These are phyloP conservation scores for Fusarium sp. DNA, from an alignment of 2,329 filamentous ascomycete species.

Conservation along the genomic window DNA sequence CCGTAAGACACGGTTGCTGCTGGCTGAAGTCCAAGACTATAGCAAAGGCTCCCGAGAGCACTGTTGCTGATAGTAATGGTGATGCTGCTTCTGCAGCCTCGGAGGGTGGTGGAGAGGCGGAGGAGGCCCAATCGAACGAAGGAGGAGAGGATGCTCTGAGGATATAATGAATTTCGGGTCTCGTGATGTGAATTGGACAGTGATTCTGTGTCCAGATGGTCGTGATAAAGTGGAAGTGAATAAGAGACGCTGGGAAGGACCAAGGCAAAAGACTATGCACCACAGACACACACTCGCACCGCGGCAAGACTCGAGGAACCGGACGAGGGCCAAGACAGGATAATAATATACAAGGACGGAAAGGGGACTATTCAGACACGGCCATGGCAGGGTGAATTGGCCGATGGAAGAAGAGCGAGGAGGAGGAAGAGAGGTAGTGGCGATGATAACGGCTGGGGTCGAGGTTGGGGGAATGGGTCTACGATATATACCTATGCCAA, in stretches of 20 bases:
- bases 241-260: conserved; percentile 44
- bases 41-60: conserved; percentile 8
- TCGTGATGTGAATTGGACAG: conserved; percentile 38
- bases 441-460: conserved; percentile 45
- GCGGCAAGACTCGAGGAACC: conserved; percentile 36
- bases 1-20: conserved; percentile 27
- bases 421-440: conserved; percentile 44
- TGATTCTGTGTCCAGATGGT: conserved; percentile 39
- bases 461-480: conserved; percentile 55
- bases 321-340: conserved; percentile 31
- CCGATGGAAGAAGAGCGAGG: conserved; percentile 39
- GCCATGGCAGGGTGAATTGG: conserved; percentile 45
- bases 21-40: conserved; percentile 15
- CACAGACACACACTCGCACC: conserved; percentile 41
- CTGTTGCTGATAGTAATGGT: conserved; percentile 5
- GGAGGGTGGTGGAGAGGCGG: conserved; percentile 8
- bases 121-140: conserved; percentile 26
- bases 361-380: conserved; percentile 45
- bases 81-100: conserved; percentile 5
- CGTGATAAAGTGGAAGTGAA: conserved; percentile 37
- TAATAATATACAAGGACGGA: conserved; percentile 45
- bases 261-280: conserved; percentile 45
- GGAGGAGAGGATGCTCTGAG: conserved; percentile 25
- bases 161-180: conserved; percentile 23
- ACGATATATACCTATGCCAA: conserved; percentile 60